Evolutionary conservation across 2,329 filamentous ascomycete genomes (phyloP), one percentile per base, ranked within the genome.

Genomic region (Blastomyces percursus): DNA sequence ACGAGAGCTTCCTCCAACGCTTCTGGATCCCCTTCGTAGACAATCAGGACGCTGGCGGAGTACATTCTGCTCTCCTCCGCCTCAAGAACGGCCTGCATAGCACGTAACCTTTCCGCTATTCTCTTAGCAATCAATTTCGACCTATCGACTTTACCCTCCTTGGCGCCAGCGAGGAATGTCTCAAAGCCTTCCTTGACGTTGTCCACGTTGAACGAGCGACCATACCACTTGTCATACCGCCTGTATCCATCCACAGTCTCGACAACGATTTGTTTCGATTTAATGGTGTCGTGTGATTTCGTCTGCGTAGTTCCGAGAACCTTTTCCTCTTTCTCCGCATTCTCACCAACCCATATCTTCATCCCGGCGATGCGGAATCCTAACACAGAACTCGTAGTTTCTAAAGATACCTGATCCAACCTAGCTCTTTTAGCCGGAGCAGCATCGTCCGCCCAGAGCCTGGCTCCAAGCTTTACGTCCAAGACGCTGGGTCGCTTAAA

Each of bases 401-500:
- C 78, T 19, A 78, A 75, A 4, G 82, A 78, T 21, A 87, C 82
- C 48, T 81, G 79, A 69, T 87, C 85, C 30, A 88, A 74, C 60
- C 82, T 79, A 30, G 75, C 79, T 19, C 84, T 77, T 72, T 88
- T 88, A 38, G 81, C 79, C 0, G 78, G 74, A 30, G 80, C 79
- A 3, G 86, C 83, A 65, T 80, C 79, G 46, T 96, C 90, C 16
- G 90, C 93, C 88, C 91, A 97, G 6, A 99, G 78, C 40, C 90
- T 84, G 59, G 86, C 82, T 52, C 94, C 94, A 24, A 99, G 84
- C 78, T 99, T 99, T 67, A 96, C 84, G 72, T 99, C 94, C 63
- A 99, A 79, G 8, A 99, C 91, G 69, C 96, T 97, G 7, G 94
- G 91, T 63, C 84, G 83, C 69, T 83, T 84, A 79, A 92, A 97